These are phyloP conservation scores for Scheffersomyces titani DNA, from an alignment of 1,139 yeast species.

Conservation along the genomic window DNA sequence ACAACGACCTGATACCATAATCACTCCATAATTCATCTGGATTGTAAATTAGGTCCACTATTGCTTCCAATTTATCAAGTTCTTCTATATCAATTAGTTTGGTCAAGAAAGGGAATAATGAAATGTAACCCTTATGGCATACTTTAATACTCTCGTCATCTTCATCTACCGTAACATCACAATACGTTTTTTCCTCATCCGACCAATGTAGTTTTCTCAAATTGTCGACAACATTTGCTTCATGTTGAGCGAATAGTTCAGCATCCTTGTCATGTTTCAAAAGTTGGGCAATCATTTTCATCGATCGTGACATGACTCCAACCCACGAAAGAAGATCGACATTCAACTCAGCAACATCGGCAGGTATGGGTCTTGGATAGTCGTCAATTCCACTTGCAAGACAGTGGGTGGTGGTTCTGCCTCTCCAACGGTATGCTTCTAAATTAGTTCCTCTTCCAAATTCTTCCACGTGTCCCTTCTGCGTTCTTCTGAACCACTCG, in stretches of 20 bases:
- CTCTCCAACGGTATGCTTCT: constrained; percentile 94
- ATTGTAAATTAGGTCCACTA: constrained; percentile 62
- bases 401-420: constrained; percentile 82
- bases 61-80: constrained; percentile 48
- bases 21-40: constrained; percentile 77
- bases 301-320: constrained; percentile 85
- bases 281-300: constrained; percentile 72
- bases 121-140: constrained; percentile 88
- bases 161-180: constrained; percentile 81
- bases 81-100: constrained; percentile 59
- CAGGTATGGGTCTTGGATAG: constrained; percentile 82
- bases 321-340: constrained; percentile 92
- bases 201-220: constrained; percentile 83
- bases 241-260: constrained; percentile 50
- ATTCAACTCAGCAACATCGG: constrained; percentile 86
- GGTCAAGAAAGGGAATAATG: constrained; percentile 82
- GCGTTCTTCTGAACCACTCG: constrained; percentile 84
- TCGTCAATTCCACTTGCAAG: constrained; percentile 95
- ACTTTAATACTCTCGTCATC: constrained; percentile 64
- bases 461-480: constrained; percentile 71
- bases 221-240: constrained; percentile 58
- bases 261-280: constrained; percentile 62
- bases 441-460: constrained; percentile 58
- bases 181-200: constrained; percentile 62
- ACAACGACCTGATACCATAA: constrained; percentile 80